Conservation (phyloP, 176 grass and related monocot species). For the Lolium rigidum region DNA sequence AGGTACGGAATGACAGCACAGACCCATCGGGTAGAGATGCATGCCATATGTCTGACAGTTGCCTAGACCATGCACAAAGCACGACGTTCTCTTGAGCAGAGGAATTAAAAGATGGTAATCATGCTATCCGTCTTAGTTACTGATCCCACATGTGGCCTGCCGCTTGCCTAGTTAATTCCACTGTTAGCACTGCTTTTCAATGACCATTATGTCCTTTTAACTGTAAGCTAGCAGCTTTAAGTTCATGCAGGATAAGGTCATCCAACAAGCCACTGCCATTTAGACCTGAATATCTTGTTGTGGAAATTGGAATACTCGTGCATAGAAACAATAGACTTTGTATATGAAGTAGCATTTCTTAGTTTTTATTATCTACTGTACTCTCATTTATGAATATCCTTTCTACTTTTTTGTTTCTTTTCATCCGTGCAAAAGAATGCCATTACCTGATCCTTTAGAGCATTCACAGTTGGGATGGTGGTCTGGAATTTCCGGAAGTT, state of each 20-base stretch:
- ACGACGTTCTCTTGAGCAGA: not conserved
- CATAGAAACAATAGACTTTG: not conserved
- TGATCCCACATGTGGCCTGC: not conserved
- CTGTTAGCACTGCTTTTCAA: not conserved
- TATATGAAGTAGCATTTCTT: not conserved
- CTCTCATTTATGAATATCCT: conserved; percentile 26
- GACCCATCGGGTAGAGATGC: not conserved
- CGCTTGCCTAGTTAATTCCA: not conserved
- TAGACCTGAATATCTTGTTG: not conserved
- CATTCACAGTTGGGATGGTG: conserved; percentile 92
- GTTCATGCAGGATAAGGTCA: conserved; percentile 2
- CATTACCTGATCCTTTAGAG: conserved; percentile 46
- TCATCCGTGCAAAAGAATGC: conserved; percentile 44
- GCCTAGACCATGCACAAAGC: not conserved
- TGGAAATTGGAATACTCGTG: not conserved
- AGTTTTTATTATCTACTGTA: not conserved
- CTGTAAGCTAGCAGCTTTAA: not conserved
- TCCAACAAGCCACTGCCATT: not conserved
- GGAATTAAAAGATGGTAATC: not conserved
- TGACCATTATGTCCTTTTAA: not conserved
- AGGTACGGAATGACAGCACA: not conserved
- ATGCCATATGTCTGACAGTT: not conserved
- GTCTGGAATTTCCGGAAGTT: conserved; percentile 89
- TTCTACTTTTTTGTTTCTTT: conserved; percentile 39
- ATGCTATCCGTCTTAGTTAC: conserved; percentile 19